Percentiles rank a stretch among this genome's conserved stretches.
These are phyloP conservation scores for Eutrema salsugineum DNA, from an alignment of 441 rosid species.

Conservation along the genomic window DNA sequence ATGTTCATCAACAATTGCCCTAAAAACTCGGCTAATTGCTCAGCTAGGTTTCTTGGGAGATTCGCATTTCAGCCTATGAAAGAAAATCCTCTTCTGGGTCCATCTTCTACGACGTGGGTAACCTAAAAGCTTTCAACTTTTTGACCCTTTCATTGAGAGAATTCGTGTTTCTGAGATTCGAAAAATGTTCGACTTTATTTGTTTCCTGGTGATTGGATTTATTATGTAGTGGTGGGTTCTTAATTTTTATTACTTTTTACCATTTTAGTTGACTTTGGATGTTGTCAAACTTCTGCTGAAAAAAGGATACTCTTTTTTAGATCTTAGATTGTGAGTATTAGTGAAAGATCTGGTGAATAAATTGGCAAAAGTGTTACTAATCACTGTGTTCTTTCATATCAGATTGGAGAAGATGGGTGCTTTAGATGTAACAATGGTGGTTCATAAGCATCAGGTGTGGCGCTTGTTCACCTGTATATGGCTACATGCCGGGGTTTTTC, in stretches of 20 bases:
- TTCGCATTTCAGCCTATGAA: constrained; percentile 78
- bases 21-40: constrained; percentile 42
- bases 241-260: neutral
- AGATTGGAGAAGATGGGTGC: constrained; percentile 91
- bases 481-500: constrained; percentile 94
- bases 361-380: neutral
- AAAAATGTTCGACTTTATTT: neutral
- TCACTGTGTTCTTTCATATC: constrained; percentile 10
- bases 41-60: constrained; percentile 61
- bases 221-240: neutral
- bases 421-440: constrained; percentile 48
- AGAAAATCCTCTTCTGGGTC: constrained; percentile 93
- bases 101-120: constrained; percentile 73
- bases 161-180: neutral
- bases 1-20: constrained; percentile 89
- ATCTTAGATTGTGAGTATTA: neutral
- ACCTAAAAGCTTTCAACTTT: neutral
- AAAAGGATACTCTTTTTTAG: neutral
- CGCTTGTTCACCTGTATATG: constrained; percentile 80
- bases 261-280: neutral
- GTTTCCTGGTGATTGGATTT: neutral
- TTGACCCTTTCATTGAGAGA: neutral
- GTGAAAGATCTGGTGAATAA: neutral
- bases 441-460: constrained; percentile 61
- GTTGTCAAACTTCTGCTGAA: neutral